Percentiles rank a stretch among this genome's conserved stretches.
Evolutionary conservation across 257 asterid genomes (phyloP).

Genomic region (Ballota nigra): DNA sequence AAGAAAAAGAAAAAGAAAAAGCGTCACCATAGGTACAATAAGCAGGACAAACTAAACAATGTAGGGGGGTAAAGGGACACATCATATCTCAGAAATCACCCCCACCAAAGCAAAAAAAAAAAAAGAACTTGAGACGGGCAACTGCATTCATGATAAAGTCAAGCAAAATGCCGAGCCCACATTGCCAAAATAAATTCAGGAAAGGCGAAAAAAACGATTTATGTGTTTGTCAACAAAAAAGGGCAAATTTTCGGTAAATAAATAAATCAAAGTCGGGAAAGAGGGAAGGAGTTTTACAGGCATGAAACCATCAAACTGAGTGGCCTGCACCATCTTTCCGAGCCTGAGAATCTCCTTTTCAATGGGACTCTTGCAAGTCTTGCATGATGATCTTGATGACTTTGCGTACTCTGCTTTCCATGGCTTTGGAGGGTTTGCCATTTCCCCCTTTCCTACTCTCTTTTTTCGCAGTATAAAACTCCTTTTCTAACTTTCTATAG

Average conservation of each 20-base stretch:
- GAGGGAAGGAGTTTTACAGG: constrained; percentile 45
- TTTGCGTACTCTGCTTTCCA: constrained; percentile 96
- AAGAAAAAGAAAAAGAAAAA: neutral
- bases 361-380: constrained; percentile 65
- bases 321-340: constrained; percentile 90
- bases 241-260: neutral
- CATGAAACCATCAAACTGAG: constrained; percentile 91
- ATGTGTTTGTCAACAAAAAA: constrained; percentile 17
- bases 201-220: neutral
- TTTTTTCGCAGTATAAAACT: neutral
- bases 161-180: constrained; percentile 21
- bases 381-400: constrained; percentile 91
- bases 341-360: constrained; percentile 76
- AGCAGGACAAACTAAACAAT: neutral
- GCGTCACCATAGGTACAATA: neutral
- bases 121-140: neutral
- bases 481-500: neutral
- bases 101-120: neutral
- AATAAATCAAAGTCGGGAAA: neutral
- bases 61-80: neutral
- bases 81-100: neutral
- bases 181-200: constrained; percentile 2
- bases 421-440: constrained; percentile 88
- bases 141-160: neutral
- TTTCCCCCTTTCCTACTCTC: constrained; percentile 21